Base-by-base conservation (phyloP, 1,139 yeast species). In the Candida neerlandica region DNA sequence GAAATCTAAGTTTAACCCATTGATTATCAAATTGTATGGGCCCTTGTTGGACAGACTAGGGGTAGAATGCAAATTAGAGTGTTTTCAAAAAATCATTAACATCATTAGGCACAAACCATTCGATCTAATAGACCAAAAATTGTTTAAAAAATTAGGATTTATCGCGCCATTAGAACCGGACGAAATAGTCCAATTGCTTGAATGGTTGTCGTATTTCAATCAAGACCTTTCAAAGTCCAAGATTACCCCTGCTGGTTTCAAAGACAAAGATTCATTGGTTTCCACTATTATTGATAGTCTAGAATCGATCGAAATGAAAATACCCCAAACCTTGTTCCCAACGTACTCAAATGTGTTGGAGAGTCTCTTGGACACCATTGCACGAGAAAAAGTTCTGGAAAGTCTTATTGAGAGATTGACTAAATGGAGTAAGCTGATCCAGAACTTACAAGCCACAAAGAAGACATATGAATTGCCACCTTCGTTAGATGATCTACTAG, bases 41-140 rank as follows among this genome's bases (percentile, higher is more conserved):
- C 77, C 78, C 1, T 55, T 73, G 32, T 51, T 73, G 12, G 70
- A 69, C 23, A 70, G 63, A 34, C 55, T 71, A 43, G 74, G 73
- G 1, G 34, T 48, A 4, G 41, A 49, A 1, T 61, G 66, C 50
- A 64, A 63, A 48, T n/a, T 57, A 23, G 47, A 53, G 15, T 49
- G 61, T 5, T 45, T 63, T 5, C 16, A 48, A 2, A 41, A 38
- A n/a, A 52, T 51, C 6, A 12, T 46, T 11, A 33, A 35, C 2
- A 21, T 51, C 5, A 6, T 47, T 38, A 35, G 30, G 4, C 34
- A 30, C 12, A 21, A 12, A 29, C 27, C 35, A n/a, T 33, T 23
- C 32, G 41, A 44, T 19, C 37, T 26, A 18, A 5, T 46, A 1
- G 43, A 48, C 5, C 16, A 15, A n/a, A 37, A 40, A 10, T 33